Evolutionary conservation across 2,329 filamentous ascomycete genomes (phyloP).

Genomic region (Tolypocladium guangdongense): DNA sequence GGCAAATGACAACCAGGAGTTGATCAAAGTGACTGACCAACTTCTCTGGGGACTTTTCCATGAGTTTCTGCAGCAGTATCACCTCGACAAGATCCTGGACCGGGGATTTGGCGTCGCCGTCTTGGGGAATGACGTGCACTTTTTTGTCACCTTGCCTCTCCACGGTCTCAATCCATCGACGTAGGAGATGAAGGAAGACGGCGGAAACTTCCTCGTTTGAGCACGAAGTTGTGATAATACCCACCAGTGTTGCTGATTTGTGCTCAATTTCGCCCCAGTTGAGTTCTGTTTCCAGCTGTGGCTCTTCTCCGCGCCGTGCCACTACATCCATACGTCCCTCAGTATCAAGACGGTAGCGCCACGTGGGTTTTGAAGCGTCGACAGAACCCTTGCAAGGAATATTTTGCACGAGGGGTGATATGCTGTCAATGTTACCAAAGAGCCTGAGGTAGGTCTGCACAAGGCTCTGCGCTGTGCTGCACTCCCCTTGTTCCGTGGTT

Average conservation of each 20-base stretch:
- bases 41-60: slow-evolving; percentile 50
- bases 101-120: slow-evolving; percentile 26
- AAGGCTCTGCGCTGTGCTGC: slow-evolving; percentile 35
- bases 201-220: slow-evolving; percentile 46
- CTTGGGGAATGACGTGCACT: slow-evolving; percentile 16
- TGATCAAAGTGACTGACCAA: slow-evolving; percentile 54
- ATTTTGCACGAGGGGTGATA: slow-evolving; percentile 39
- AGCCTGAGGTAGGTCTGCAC: slow-evolving; percentile 48
- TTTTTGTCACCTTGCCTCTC: slow-evolving; percentile 12
- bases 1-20: slow-evolving; percentile 50
- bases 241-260: slow-evolving; percentile 36
- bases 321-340: slow-evolving; percentile 43
- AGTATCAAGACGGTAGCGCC: slow-evolving; percentile 38
- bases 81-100: slow-evolving; percentile 42
- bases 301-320: slow-evolving; percentile 13
- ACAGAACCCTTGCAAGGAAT: slow-evolving; percentile 43
- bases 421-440: slow-evolving; percentile 37
- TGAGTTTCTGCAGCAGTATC: slow-evolving; percentile 53
- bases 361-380: slow-evolving; percentile 22
- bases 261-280: slow-evolving; percentile 34
- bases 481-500: slow-evolving; percentile 26
- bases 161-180: slow-evolving; percentile 39
- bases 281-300: slow-evolving; percentile 13
- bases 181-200: slow-evolving; percentile 49
- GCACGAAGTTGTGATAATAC: slow-evolving; percentile 36